Evolutionary conservation across 2,329 filamentous ascomycete species (phyloP), one percentile per base, ranked within the genome.

Genomic region (Rhinocladiella mackenziei): DNA sequence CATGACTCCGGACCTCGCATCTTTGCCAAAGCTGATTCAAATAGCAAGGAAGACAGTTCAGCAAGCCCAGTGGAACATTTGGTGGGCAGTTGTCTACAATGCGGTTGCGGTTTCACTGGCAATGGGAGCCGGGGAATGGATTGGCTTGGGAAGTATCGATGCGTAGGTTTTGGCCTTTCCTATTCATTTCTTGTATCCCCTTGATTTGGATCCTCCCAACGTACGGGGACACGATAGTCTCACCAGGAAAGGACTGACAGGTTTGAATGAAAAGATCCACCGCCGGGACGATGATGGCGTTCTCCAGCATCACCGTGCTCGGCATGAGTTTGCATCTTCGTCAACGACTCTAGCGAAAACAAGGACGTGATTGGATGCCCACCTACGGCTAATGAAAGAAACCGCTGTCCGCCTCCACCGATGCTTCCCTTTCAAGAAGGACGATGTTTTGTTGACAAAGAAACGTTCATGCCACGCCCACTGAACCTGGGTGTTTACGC

Each of bases 71-170:
- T 77, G 85, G 65, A 88, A 88, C 58, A 86, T 88, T 58, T 65
- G 55, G 0, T 89, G 84, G 84, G 76, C 78, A 22, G 76, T 76
- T 19, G 62, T 84, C 0, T 89, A 89, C 64, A 89, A 89, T 54
- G 39, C 78, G 2, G 72, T 83, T 39, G 84, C 84, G 0, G 68
- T 89, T 3, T 62, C 85, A 25, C 68, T 88, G 0, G 83, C 78
- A 0, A 73, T 77, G 0, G 84, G 84, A 0, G 81, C 18, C 4
- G 36, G 28, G 10, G 31, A 45, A 7, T 18, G 23, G 9, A 34
- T 43, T 20, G 35, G 45, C 4, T 26, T 43, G 3, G 19, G 7
- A 14, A 39, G 13, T 18, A 31, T 37, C 15, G 45, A 48, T 43
- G 39, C 39, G 36, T 39, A 18, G 14, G 36, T 39, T 2, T 26